Base-by-base conservation (phyloP, 108 stramenopile species). In the Cafeteria roenbergensis region DNA sequence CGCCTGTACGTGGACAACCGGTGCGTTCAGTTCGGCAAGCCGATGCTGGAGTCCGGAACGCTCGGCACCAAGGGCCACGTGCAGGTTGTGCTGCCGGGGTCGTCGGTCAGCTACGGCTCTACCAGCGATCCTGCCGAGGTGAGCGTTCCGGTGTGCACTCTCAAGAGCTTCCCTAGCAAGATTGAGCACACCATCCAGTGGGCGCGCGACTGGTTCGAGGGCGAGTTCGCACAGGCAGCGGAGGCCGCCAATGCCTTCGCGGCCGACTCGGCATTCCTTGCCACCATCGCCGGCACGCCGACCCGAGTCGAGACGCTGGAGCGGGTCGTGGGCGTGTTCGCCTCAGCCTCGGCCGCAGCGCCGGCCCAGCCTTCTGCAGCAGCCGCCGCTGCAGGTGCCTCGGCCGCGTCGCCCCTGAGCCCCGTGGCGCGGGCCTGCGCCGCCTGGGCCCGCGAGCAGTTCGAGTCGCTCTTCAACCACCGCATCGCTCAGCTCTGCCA, bases 101-200 rank as follows among this genome's bases (percentile, higher is more conserved):
- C 92, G 21, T 95, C 96, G n/a, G 93, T 95, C 74, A 90, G 92
- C 70, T 98, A 98, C 71, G 92, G 92, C 0, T 94, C 94, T 34
- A 92, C 90, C 26, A 87, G 94, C 56, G 94, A 97, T 75, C 94
- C 93, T 58, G 91, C 93, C 1, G 97, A 95, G 75, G 95, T 95
- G 82, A 68, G 74, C 53, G 92, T 99, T 77, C 97, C 97, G 31
- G 90, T 96, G 31, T 99, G 97, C 71, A 99, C 97, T 1, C 81
- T 99, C 38, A 99, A 99, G 83, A 93, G 95, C 85, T 99, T 95
- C 70, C 97, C 97, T 53, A 93, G 93, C 78, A 88, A 93, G 72
- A 95, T 95, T 71, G 89, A 93, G 71, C 95, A 93, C 80, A 92
- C 91, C 17, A 62, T 96, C 67, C 94, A 98, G 75, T 99, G 94